phyloP scores from a whole-genome alignment of 2,329 filamentous ascomycete genomes.

The Arthrobotrys sphaeroides region DNA sequence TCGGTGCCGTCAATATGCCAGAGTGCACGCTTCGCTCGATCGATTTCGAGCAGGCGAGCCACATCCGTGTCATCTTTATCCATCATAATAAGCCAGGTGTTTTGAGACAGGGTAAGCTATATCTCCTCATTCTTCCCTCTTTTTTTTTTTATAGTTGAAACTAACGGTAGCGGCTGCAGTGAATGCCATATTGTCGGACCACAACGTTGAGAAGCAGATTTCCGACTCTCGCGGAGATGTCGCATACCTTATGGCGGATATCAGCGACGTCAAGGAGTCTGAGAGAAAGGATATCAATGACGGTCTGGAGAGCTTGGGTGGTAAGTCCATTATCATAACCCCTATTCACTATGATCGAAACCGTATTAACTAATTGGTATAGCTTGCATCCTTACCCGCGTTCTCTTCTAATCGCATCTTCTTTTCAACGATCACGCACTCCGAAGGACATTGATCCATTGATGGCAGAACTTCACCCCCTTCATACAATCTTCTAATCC shows the following conservation, averaged over 20 bases:
- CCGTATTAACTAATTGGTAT: not conserved
- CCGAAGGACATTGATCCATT: not conserved
- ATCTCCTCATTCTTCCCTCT: no score
- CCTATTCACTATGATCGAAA: not conserved
- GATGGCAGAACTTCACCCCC: no score
- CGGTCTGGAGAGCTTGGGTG: conserved; percentile 79
- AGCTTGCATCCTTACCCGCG: conserved; percentile 61
- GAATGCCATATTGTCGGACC: conserved; percentile 90
- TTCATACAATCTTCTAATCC: conserved; percentile 16
- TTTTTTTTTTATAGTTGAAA: not conserved
- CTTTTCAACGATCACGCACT: not conserved
- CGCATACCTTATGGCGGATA: conserved; percentile 97
- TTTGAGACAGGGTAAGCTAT: conserved; percentile 74
- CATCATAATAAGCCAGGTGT: conserved; percentile 97
- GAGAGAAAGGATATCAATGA: conserved; percentile 89
- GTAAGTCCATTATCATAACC: conserved; percentile 65
- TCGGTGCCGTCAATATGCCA: conserved; percentile 93
- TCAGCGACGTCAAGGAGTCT: conserved; percentile 81
- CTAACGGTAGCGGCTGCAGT: conserved; percentile 67
- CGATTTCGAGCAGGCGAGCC: conserved; percentile 86
- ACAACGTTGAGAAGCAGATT: conserved; percentile 99
- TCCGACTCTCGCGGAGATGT: conserved; percentile 93
- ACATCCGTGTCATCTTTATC: conserved; percentile 93
- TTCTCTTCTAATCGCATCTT: conserved; percentile 59
- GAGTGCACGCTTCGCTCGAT: conserved; percentile 90